Base-by-base conservation (phyloP, 2,329 filamentous ascomycete genomes). In the Simplicillium sp. region DNA sequence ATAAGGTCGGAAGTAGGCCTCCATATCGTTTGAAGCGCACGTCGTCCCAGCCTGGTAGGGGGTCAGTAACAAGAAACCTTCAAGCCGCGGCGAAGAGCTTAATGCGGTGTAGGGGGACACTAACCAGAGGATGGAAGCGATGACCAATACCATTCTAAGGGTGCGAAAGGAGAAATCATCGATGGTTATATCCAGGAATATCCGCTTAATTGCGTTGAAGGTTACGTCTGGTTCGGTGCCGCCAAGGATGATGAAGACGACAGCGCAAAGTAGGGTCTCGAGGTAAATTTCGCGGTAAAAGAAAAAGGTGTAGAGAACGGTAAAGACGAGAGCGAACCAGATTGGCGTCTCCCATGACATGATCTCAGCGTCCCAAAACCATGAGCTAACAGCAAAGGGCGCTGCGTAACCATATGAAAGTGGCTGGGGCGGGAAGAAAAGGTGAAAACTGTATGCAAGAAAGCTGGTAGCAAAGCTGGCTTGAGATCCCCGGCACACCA, bases 1-100 rank as follows among this genome's bases (percentile, higher is more conserved):
- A 97, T 89, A 37, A 98, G 77, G 48, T 94, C 82, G 43, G 90
- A 86, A 42, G 95, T 87, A 17, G 90, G 88, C 53, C 90, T 95
- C 64, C 86, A 83, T 40, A 96, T 73, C 31, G 94, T 92, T 58
- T 89, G 85, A 67, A 84, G 87, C 46, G 87, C 86, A 57, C 92
- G 82, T 59, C 86, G 84, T 44, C 88, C 71, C 46, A 95, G 75
- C 87, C 87, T 92, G 29, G 7, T 40, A 29, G 31, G 25, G 35
- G 38, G 25, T 40, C 37, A 31, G 33, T 38, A 34, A 37, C 29
- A 36, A 12, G 28, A 74, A 54, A 18, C 64, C 59, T 56, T 73
- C 66, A 44, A 74, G 61, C 40, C 60, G 66, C 32, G n/a, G n/a
- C n/a, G n/a, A n/a, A n/a, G 69, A 56, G 42, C 64, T 54, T 43